Conservation (phyloP, 176 grass and related monocot species). For the Oryza longistaminata region DNA sequence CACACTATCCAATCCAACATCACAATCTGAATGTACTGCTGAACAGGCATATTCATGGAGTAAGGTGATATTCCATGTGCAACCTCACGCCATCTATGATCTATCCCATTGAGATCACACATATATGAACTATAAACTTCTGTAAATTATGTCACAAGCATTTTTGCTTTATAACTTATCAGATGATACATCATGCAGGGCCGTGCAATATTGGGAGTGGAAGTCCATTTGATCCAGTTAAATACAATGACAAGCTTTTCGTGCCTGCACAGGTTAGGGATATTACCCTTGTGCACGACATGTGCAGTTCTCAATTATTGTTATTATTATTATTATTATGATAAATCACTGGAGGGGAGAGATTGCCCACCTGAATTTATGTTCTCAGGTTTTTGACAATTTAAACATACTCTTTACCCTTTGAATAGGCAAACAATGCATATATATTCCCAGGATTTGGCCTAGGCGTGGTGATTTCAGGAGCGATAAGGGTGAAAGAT, state of each 20-base stretch:
- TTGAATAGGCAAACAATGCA: conserved; percentile 88
- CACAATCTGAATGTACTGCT: conserved; percentile 85
- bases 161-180: conserved; percentile 11
- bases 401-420: conserved; percentile 16
- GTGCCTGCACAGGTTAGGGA: conserved; percentile 73
- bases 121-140: neutral
- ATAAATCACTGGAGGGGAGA: too few relatives aligned
- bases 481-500: conserved; percentile 71
- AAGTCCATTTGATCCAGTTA: conserved; percentile 89
- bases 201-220: conserved; percentile 84
- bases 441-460: conserved; percentile 97
- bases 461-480: conserved; percentile 80
- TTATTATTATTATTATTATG: too few relatives aligned
- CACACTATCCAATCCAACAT: conserved; percentile 83
- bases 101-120: neutral
- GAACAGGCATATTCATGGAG: conserved; percentile 94
- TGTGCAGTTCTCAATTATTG: too few relatives aligned
- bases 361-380: too few relatives aligned
- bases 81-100: neutral
- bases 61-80: conserved; percentile 50
- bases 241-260: conserved; percentile 69
- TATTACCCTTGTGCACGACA: neutral
- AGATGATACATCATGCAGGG: conserved; percentile 45
- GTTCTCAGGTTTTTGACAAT: neutral
- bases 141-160: conserved; percentile 5